phyloP scores from a whole-genome alignment of 495 filamentous ascomycete species.

The Barbatosphaeria neglecta region DNA sequence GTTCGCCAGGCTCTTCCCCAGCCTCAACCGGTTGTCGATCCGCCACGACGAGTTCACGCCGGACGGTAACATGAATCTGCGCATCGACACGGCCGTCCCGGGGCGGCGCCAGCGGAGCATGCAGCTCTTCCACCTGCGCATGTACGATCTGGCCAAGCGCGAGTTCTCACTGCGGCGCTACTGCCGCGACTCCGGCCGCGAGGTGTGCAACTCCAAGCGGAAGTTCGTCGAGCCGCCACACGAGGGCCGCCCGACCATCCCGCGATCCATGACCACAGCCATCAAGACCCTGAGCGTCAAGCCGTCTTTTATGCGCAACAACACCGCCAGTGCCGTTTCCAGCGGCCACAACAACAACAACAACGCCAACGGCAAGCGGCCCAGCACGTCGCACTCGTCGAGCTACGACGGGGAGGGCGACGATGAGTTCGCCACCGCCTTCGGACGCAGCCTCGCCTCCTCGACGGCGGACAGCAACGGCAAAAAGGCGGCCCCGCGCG shows the following conservation, averaged over 20 bases:
- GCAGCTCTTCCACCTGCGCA: constrained; percentile 87
- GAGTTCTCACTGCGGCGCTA: constrained; percentile 90
- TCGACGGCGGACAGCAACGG: too few relatives aligned
- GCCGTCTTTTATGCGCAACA: constrained; percentile 39
- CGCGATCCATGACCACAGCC: constrained; percentile 64
- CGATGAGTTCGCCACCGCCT: constrained; percentile 33
- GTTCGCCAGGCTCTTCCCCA: constrained; percentile 82
- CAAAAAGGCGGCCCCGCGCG: constrained; percentile 16
- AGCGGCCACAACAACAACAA: too few relatives aligned
- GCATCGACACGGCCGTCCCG: constrained; percentile 66
- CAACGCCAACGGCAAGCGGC: too few relatives aligned
- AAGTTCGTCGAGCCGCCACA: constrained; percentile 46
- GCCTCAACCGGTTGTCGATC: constrained; percentile 65
- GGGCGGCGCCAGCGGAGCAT: constrained; percentile 52
- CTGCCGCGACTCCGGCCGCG: constrained; percentile 82
- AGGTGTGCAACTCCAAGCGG: constrained; percentile 77
- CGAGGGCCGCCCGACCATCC: constrained; percentile 32
- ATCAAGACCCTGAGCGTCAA: constrained; percentile 55
- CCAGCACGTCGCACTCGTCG: constrained; percentile 28
- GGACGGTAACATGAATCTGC: constrained; percentile 96
- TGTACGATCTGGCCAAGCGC: constrained; percentile 80
- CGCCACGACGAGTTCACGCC: constrained; percentile 83
- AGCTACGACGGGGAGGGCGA: constrained; percentile 29
- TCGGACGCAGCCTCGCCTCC: constrained; percentile 14
- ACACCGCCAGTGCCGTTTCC: constrained; percentile 29